Conservation (phyloP, 371 early-diverging fungal genomes). For the Lichtheimia ramosa region DNA sequence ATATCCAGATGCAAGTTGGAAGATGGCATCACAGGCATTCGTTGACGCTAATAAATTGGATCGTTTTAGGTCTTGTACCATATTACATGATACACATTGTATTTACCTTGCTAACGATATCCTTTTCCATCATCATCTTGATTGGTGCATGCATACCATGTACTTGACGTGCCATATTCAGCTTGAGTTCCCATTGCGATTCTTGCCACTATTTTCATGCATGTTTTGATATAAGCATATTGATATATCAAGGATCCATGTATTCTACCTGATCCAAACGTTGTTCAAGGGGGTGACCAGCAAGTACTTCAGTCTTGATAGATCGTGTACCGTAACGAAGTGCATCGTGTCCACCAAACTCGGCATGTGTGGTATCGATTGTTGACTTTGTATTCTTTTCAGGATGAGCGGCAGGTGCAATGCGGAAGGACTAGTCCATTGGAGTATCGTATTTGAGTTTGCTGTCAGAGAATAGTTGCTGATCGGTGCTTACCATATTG, state of each 20-base stretch:
- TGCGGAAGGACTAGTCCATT: slow-evolving; percentile 30
- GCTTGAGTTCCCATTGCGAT: slow-evolving; percentile 79
- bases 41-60: slow-evolving; percentile 35
- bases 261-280: slow-evolving; percentile 63
- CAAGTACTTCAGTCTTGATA: slow-evolving; percentile 67
- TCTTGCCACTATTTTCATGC: slow-evolving; percentile 72
- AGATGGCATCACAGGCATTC: slow-evolving; percentile 66
- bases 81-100: background rate
- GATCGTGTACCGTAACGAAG: slow-evolving; percentile 80
- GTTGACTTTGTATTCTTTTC: slow-evolving; percentile 44
- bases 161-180: slow-evolving; percentile 75
- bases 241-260: background rate
- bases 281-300: slow-evolving; percentile 81
- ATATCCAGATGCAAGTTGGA: slow-evolving; percentile 85
- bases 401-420: slow-evolving; percentile 49
- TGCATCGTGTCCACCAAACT: slow-evolving; percentile 83
- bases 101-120: slow-evolving; percentile 68
- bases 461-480: no score
- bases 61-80: background rate
- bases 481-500: no score
- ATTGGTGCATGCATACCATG: slow-evolving; percentile 91
- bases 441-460: no score
- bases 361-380: slow-evolving; percentile 58
- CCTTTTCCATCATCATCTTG: slow-evolving; percentile 87
- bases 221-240: background rate